Percentiles rank a stretch among this genome's conserved stretches.
Evolutionary conservation across 2,329 filamentous ascomycete species (phyloP).

Genomic region (Malbranchea zuffiana): DNA sequence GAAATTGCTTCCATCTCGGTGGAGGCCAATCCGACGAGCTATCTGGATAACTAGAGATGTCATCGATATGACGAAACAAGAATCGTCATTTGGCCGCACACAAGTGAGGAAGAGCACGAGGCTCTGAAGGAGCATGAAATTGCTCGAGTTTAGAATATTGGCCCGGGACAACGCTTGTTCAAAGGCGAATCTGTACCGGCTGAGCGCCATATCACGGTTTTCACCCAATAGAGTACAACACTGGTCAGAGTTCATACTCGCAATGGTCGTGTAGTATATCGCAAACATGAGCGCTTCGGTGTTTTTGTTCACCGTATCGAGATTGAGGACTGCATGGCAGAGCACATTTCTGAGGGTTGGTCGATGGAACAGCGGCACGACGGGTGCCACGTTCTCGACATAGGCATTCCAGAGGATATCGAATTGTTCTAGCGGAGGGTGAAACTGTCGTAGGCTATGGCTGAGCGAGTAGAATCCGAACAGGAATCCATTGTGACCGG

Average conservation of each 20-base stretch:
- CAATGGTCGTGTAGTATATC: conserved; percentile 49
- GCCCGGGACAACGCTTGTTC: conserved; percentile 55
- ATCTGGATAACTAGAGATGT: conserved; percentile 33
- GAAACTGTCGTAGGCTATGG: conserved; percentile 46
- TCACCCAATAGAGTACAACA: conserved; percentile 40
- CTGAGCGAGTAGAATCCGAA: conserved; percentile 50
- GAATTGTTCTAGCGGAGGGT: conserved; percentile 43
- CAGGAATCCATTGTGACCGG: conserved; percentile 48
- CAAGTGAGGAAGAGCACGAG: conserved; percentile 50
- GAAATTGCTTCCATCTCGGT: conserved; percentile 42
- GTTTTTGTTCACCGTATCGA: conserved; percentile 42
- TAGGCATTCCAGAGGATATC: conserved; percentile 47
- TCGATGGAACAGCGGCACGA: conserved; percentile 50
- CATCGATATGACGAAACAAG: conserved; percentile 36
- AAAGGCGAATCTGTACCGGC: conserved; percentile 50
- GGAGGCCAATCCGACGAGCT: conserved; percentile 38
- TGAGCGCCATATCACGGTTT: conserved; percentile 40
- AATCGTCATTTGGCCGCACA: conserved; percentile 33
- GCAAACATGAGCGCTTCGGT: conserved; percentile 50
- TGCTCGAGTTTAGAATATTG: conserved; percentile 52
- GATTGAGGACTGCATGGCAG: conserved; percentile 39
- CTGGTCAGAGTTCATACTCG: conserved; percentile 32
- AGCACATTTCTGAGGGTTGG: conserved; percentile 44
- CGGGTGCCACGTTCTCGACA: conserved; percentile 50
- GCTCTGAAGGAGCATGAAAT: conserved; percentile 51